These are phyloP conservation scores for Pseudozyma sp. DNA, from an alignment of 1,284 basidiomycete genomes.

Conservation along the genomic window DNA sequence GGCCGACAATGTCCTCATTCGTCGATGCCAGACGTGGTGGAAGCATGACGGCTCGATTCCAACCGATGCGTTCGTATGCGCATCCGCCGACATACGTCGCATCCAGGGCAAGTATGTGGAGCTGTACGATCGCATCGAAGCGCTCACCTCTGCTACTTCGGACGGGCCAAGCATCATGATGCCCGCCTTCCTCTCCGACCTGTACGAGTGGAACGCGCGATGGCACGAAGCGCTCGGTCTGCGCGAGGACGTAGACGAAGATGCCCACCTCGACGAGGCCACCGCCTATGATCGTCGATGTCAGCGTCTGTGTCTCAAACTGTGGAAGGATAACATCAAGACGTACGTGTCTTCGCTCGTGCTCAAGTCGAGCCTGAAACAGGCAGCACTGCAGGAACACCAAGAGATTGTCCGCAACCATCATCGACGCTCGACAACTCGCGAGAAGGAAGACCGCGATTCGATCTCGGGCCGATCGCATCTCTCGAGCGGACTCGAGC, in stretches of 20 bases:
- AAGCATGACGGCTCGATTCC: conserved; percentile 32
- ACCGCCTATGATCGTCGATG: conserved; percentile 26
- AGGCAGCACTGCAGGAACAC: conserved; percentile 45
- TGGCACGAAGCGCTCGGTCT: conserved; percentile 43
- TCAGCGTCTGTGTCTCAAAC: conserved; percentile 35
- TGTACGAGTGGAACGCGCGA: conserved; percentile 44
- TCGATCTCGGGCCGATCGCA: conserved; percentile 38
- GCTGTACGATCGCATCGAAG: conserved; percentile 46
- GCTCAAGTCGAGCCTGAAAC: conserved; percentile 46
- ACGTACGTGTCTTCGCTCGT: conserved; percentile 48
- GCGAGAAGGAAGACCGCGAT: conserved; percentile 40
- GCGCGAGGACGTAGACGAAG: conserved; percentile 38
- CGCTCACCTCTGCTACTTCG: conserved; percentile 34
- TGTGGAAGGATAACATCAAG: conserved; percentile 53
- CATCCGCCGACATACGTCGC: conserved; percentile 40
- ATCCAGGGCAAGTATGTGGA: conserved; percentile 52
- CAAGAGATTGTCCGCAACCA: conserved; percentile 50
- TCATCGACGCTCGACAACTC: conserved; percentile 35
- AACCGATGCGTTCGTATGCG: conserved; percentile 45
- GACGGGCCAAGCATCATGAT: conserved; percentile 51
- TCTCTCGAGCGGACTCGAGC: conserved; percentile 27
- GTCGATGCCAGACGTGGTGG: conserved; percentile 51
- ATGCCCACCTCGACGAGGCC: conserved; percentile 23
- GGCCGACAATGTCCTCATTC: conserved; percentile 40
- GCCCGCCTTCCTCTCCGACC: conserved; percentile 47